Conservation (phyloP, 2,329 filamentous ascomycete species). For the Salinomyces thailandicus region DNA sequence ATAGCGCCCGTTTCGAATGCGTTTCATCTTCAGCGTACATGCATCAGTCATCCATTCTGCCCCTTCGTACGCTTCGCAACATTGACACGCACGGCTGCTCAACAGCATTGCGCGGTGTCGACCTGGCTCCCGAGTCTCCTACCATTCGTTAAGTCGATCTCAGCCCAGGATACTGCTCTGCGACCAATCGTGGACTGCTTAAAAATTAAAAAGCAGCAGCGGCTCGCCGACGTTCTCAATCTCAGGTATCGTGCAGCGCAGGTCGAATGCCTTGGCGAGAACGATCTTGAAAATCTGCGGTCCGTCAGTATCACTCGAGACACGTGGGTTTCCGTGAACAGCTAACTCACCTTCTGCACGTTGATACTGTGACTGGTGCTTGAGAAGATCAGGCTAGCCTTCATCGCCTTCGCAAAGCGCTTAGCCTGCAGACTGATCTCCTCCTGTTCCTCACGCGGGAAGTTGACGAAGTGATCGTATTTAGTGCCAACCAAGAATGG, state of each 20-base stretch:
- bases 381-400: slow-evolving; percentile 93
- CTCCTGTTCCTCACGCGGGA: slow-evolving; percentile 92
- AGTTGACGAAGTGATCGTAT: slow-evolving; percentile 99
- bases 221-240: slow-evolving; percentile 98
- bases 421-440: slow-evolving; percentile 97
- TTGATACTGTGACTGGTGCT: slow-evolving; percentile 99
- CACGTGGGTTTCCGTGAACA: too few relatives aligned
- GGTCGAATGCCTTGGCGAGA: slow-evolving; percentile 92
- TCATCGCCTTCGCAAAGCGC: slow-evolving; percentile 96
- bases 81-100: too few relatives aligned
- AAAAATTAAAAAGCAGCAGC: slow-evolving; percentile 76
- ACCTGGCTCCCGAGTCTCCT: too few relatives aligned
- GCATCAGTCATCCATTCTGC: too few relatives aligned
- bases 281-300: slow-evolving; percentile 99
- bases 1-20: too few relatives aligned
- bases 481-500: slow-evolving; percentile 95
- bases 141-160: too few relatives aligned
- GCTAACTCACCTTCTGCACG: slow-evolving; percentile 83
- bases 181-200: too few relatives aligned
- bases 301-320: too few relatives aligned
- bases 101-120: too few relatives aligned
- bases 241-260: slow-evolving; percentile 97
- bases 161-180: too few relatives aligned
- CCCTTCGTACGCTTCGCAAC: too few relatives aligned
- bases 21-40: too few relatives aligned